These are phyloP conservation scores for Diversispora epigaea DNA, from an alignment of 192 early-diverging fungal species.

Conservation along the genomic window DNA sequence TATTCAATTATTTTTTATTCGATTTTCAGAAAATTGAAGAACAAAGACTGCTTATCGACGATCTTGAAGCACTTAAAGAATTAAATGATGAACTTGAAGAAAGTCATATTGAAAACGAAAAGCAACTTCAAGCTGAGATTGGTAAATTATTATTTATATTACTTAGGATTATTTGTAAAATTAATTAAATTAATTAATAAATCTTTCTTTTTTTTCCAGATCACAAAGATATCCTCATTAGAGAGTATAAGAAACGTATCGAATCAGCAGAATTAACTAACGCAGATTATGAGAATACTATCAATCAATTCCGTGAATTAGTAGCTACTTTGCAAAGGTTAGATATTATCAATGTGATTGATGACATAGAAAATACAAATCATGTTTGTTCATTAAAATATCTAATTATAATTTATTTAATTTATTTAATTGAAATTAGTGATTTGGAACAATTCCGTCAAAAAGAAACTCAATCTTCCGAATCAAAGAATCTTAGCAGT, in stretches of 20 bases:
- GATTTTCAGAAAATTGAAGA: conserved; percentile 70
- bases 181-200: not conserved
- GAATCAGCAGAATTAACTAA: conserved; percentile 74
- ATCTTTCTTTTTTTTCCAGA: conserved; percentile 36
- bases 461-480: conserved; percentile 58
- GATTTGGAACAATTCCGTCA: conserved; percentile 74
- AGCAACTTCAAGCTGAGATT: conserved; percentile 82
- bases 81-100: conserved; percentile 93
- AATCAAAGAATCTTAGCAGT: conserved; percentile 56
- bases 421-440: conserved; percentile 35
- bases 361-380: not conserved
- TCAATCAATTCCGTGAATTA: conserved; percentile 83
- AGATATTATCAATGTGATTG: conserved; percentile 13
- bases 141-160: conserved; percentile 35
- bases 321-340: conserved; percentile 72
- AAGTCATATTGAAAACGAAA: conserved; percentile 84
- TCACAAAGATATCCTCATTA: conserved; percentile 67
- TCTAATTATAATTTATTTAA: not conserved
- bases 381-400: no score
- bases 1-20: not conserved
- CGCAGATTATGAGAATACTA: conserved; percentile 83
- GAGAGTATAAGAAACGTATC: conserved; percentile 59
- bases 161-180: not conserved
- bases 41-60: conserved; percentile 72
- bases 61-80: conserved; percentile 86